These are phyloP conservation scores for Vaccinium darrowii DNA, from an alignment of 148 eudicot genomes.

Conservation along the genomic window DNA sequence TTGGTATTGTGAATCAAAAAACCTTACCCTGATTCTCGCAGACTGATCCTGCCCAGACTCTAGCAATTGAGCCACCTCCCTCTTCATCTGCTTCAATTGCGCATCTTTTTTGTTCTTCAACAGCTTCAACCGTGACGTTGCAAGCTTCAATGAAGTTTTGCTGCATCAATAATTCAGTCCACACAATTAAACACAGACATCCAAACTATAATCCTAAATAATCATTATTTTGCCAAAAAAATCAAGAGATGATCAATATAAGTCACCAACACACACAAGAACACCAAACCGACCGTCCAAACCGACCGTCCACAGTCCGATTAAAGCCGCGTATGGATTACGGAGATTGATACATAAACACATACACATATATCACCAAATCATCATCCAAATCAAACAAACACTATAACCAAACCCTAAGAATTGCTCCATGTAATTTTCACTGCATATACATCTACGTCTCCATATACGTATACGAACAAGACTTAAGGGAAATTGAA, in stretches of 20 bases:
- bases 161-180: conserved; percentile 44
- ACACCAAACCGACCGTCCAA: too few species aligned
- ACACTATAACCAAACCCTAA: neutral
- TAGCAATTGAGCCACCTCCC: conserved; percentile 82
- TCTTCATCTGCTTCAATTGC: conserved; percentile 67
- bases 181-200: neutral
- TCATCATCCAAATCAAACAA: neutral
- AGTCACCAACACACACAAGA: neutral
- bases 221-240: neutral
- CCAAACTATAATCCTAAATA: neutral
- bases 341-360: too few species aligned
- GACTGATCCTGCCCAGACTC: conserved; percentile 82
- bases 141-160: conserved; percentile 86
- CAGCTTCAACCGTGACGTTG: conserved; percentile 69
- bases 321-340: too few species aligned
- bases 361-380: neutral
- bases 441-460: neutral
- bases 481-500: neutral
- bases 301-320: too few species aligned
- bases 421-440: neutral
- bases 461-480: neutral
- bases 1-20: conserved; percentile 12
- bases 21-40: conserved; percentile 77
- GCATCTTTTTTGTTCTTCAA: conserved; percentile 86
- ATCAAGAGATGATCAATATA: neutral